These are phyloP conservation scores for Hyphopichia pseudoburtonii DNA, from an alignment of 1,139 yeast species.

Conservation along the genomic window DNA sequence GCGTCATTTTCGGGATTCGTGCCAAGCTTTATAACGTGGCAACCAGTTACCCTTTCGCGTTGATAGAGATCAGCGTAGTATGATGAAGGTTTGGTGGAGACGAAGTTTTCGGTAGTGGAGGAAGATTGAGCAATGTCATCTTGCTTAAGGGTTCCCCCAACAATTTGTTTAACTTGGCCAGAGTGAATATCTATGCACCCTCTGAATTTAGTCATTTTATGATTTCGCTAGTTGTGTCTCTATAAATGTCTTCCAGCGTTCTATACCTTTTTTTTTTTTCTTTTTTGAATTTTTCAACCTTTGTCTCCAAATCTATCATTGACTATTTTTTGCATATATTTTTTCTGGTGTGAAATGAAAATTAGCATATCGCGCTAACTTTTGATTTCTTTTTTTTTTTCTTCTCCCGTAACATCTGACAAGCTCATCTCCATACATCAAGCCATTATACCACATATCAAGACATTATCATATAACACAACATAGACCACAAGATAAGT, in stretches of 20 bases:
- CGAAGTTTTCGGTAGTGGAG: slow-evolving; percentile 70
- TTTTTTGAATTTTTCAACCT: neutral
- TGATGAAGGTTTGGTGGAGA: slow-evolving; percentile 71
- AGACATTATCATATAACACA: neutral
- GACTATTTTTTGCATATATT: slow-evolving; percentile 1
- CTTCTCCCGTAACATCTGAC: neutral
- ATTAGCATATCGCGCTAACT: neutral
- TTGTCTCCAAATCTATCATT: neutral
- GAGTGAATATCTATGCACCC: slow-evolving; percentile 96
- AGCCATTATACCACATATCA: too few relatives aligned
- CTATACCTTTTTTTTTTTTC: neutral
- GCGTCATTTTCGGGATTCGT: slow-evolving; percentile 69
- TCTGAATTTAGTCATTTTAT: slow-evolving; percentile 78
- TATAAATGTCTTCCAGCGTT: neutral
- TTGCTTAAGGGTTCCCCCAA: slow-evolving; percentile 79
- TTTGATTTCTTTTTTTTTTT: too few relatives aligned
- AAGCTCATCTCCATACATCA: too few relatives aligned
- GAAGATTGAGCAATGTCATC: slow-evolving; percentile 40
- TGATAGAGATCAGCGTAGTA: slow-evolving; percentile 76
- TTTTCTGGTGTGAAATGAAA: slow-evolving; percentile 3
- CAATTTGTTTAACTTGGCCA: slow-evolving; percentile 95
- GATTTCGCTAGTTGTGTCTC: too few relatives aligned
- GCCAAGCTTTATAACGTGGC: slow-evolving; percentile 93
- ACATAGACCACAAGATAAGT: too few relatives aligned
- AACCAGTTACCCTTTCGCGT: slow-evolving; percentile 58